Percentiles rank a stretch among this genome's conserved stretches.
These are phyloP conservation scores for Debaryomyces castellii DNA, from an alignment of 805 yeast species.

Conservation along the genomic window DNA sequence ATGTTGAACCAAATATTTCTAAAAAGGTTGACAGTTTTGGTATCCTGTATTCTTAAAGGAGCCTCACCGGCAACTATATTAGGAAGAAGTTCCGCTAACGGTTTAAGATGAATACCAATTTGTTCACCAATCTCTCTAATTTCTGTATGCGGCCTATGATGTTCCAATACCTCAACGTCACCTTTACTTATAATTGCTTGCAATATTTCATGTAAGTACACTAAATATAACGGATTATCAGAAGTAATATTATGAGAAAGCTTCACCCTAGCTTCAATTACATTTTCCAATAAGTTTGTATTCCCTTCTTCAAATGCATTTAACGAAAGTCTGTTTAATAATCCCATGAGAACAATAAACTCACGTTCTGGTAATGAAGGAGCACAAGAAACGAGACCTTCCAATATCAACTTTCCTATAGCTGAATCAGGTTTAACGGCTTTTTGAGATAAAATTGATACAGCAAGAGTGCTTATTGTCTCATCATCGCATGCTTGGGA, in stretches of 20 bases:
- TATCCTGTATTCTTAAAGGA: conserved; percentile 47
- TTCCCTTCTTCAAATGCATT: conserved; percentile 46
- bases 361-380: conserved; percentile 63
- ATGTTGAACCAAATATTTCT: conserved; percentile 93
- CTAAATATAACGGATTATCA: conserved; percentile 42
- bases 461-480: conserved; percentile 72
- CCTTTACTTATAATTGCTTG: conserved; percentile 72
- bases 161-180: conserved; percentile 71
- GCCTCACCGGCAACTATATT: conserved; percentile 37
- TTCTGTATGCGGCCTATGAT: conserved; percentile 75
- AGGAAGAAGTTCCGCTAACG: conserved; percentile 77
- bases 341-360: conserved; percentile 58
- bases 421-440: conserved; percentile 48
- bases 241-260: conserved; percentile 40
- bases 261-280: conserved; percentile 50
- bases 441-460: conserved; percentile 82
- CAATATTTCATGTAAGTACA: conserved; percentile 66
- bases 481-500: conserved; percentile 67
- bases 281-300: conserved; percentile 30
- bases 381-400: conserved; percentile 64
- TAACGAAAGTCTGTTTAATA: conserved; percentile 51
- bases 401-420: conserved; percentile 54
- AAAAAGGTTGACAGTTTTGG: conserved; percentile 57
- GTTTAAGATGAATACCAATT: conserved; percentile 62
- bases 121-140: conserved; percentile 69